Evolutionary conservation across 2,329 filamentous ascomycete genomes (phyloP), one percentile per base, ranked within the genome.

Genomic region (Blastomyces emzantsi): DNA sequence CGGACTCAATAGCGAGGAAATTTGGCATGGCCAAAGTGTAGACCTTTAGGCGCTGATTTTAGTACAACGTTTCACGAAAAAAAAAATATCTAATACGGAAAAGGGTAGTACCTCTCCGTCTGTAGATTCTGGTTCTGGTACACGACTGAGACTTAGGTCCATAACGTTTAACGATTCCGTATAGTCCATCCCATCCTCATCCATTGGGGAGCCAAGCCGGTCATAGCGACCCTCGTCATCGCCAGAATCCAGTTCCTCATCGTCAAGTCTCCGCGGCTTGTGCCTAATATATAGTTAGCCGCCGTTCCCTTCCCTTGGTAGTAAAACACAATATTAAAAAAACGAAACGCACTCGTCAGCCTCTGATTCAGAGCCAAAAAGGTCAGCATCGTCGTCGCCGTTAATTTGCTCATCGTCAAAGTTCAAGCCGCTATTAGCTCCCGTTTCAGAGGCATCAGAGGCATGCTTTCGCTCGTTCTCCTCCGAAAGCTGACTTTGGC

Each of bases 21-120:
- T 80, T 79, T 3, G 86, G 86, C n/a, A 88, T 78, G 67, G 84
- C 85, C 70, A 88, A 78, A 13, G 86, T 79, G 72, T 87, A 87
- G 64, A 85, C 75, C 82, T 85, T 9, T 9, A 39, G 33, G 39
- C 5, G 15, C 69, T 59, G 71, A 64, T 22, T 59, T 59, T 51
- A 62, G 19, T 1, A 33, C 22, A 39, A 15, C 30, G n/a, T 8
- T 11, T 33, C 49, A 58, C 66, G 25, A 64, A 55, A 33, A 64
- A 55, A 33, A 19, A 51, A 28, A 66, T 28, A 41, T 36, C n/a
- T 49, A 7, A 19, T 8, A 43, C 39, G 43, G 22, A 6, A 47
- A 51, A 25, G 54, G 71, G 51, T 71, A 77, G 52, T 71, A 77
- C 76, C 70, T 78, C 72, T 66, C 72, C 74, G 66, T 77, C 74